Percentiles rank a stretch among this genome's conserved stretches.
phyloP scores from a whole-genome alignment of 129 eudicot species.

The Erigeron canadensis region DNA sequence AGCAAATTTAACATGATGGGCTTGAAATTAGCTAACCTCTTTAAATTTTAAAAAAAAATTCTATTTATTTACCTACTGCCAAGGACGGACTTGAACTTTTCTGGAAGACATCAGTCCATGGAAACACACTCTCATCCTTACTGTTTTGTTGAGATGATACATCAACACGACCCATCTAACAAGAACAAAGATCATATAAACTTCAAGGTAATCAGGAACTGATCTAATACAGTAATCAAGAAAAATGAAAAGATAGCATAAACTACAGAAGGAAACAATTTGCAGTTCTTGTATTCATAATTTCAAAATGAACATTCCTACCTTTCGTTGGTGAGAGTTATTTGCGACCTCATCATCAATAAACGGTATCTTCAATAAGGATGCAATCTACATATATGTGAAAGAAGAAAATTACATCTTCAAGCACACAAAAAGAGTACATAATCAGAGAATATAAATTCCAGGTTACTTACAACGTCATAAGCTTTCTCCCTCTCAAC shows the following conservation, averaged over 20 bases:
- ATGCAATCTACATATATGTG: constrained; percentile 63
- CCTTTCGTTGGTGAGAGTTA: constrained; percentile 69
- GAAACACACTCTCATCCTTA: constrained; percentile 50
- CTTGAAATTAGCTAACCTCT: too few relatives aligned
- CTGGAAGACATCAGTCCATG: constrained; percentile 85
- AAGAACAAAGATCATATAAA: constrained; percentile 15
- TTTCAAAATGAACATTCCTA: constrained; percentile 22
- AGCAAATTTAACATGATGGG: too few relatives aligned
- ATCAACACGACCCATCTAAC: constrained; percentile 90
- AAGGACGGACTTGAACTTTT: constrained; percentile 34
- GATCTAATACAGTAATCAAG: background rate
- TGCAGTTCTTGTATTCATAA: background rate
- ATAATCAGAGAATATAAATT: background rate
- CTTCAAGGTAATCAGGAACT: background rate
- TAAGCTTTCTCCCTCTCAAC: constrained; percentile 95
- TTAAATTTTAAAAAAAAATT: background rate
- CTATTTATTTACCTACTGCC: constrained; percentile 39
- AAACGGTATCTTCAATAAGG: constrained; percentile 85
- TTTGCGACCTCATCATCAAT: constrained; percentile 73
- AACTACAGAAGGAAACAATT: too few relatives aligned
- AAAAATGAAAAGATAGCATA: background rate
- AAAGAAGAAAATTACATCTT: background rate
- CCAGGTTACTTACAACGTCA: constrained; percentile 61
- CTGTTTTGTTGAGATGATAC: constrained; percentile 59
- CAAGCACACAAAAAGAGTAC: constrained; percentile 9